These are phyloP conservation scores for Yarrowia yakushimensis DNA, from an alignment of 805 yeast species.

Conservation along the genomic window DNA sequence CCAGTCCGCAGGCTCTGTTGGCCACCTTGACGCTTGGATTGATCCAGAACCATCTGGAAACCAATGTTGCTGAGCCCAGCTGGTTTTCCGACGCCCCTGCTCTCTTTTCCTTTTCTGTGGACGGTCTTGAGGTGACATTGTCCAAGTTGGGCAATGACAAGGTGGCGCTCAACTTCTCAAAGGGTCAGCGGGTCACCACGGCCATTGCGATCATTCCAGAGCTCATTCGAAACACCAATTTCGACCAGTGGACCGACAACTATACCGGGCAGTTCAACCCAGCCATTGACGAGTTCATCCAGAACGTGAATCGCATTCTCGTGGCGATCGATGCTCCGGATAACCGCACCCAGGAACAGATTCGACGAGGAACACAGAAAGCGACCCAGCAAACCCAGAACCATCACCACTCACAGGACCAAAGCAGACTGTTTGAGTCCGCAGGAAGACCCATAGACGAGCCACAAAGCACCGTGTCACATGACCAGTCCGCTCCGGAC, in stretches of 20 bases:
- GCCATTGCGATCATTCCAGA: constrained; percentile 16
- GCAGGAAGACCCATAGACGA: background rate
- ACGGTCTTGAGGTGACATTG: constrained; percentile 15
- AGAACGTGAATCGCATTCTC: constrained; percentile 22
- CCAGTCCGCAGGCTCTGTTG: constrained; percentile 11
- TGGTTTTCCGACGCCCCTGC: constrained; percentile 20
- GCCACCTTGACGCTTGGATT: constrained; percentile 12
- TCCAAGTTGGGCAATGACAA: constrained; percentile 17
- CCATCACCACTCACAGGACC: constrained; percentile 25
- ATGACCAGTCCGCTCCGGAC: background rate
- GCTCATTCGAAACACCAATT: background rate
- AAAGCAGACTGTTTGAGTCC: constrained; percentile 24
- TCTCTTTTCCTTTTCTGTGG: background rate
- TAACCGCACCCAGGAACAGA: constrained; percentile 11
- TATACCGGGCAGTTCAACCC: constrained; percentile 16
- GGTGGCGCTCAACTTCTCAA: constrained; percentile 18
- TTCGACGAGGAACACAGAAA: background rate
- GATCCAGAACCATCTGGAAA: constrained; percentile 8
- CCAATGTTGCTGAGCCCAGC: background rate
- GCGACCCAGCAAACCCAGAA: background rate
- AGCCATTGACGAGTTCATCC: constrained; percentile 10
- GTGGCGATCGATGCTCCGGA: constrained; percentile 13
- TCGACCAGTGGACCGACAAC: background rate
- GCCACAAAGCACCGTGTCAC: background rate
- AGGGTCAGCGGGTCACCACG: constrained; percentile 20